These are phyloP conservation scores for Ustilago xerochloae DNA, from an alignment of 1,284 basidiomycete species.

Conservation along the genomic window DNA sequence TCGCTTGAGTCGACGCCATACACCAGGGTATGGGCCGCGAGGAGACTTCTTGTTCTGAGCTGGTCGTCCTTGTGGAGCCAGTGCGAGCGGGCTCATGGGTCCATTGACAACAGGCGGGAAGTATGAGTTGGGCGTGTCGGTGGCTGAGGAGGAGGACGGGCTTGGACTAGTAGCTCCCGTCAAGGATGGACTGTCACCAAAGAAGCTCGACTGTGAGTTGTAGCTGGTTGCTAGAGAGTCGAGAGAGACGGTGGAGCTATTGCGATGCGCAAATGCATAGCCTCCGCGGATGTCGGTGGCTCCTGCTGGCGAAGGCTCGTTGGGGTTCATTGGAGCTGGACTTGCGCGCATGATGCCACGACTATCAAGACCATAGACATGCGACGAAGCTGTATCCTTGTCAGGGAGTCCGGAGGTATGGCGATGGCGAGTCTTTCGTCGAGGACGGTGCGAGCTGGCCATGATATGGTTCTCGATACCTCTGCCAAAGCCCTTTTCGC, in stretches of 20 bases:
- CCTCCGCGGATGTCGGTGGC: constrained; percentile 19
- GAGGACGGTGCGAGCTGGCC: constrained; percentile 60
- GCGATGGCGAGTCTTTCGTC: constrained; percentile 40
- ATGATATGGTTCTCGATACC: constrained; percentile 67
- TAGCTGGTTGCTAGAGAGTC: constrained; percentile 66
- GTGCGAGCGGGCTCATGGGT: constrained; percentile 49
- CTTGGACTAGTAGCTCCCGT: constrained; percentile 32
- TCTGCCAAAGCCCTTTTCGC: constrained; percentile 61
- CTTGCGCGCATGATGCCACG: constrained; percentile 45
- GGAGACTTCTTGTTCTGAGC: constrained; percentile 15
- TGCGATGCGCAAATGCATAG: constrained; percentile 40
- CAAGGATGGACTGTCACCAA: constrained; percentile 34
- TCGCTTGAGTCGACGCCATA: constrained; percentile 66
- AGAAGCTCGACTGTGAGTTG: constrained; percentile 58
- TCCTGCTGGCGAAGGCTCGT: constrained; percentile 26
- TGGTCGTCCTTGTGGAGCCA: constrained; percentile 25
- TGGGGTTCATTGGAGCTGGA: constrained; percentile 45
- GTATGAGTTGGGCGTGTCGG: constrained; percentile 42
- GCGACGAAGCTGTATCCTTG: constrained; percentile 25
- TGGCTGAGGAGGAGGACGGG: constrained; percentile 25
- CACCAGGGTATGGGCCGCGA: constrained; percentile 62
- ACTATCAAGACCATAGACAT: constrained; percentile 24
- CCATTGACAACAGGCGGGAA: constrained; percentile 29
- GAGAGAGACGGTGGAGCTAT: constrained; percentile 63
- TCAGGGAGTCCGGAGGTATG: constrained; percentile 13